Evolutionary conservation across 345 rosid species (phyloP), one percentile per base, ranked within the genome.

Genomic region (Eucalyptus polyanthemos): DNA sequence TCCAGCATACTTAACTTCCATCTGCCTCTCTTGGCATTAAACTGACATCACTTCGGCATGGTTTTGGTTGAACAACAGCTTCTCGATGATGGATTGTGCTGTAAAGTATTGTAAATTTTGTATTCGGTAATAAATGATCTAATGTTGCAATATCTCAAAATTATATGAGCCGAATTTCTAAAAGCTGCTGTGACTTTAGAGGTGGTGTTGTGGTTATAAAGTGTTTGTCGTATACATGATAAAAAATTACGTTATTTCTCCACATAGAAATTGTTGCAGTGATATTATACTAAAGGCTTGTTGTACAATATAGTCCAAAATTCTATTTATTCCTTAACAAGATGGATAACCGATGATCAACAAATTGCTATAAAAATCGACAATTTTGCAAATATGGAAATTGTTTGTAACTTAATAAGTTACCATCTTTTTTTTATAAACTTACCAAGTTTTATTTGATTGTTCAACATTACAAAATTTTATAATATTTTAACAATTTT

Each of bases 131-230:
- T 72, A 37, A 19, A 5, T 17, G 24, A 19, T 72, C 34, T 72
- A 8, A 72, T 3, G 44, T 17, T 10, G 81, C 44, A 34, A 72
- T 4, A 37, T 17, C 8, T 34, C 1, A 72, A 72, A 19, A 17
- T 34, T 17, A 72, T 5, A 4, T 5, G 13, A 17, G 42, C 9
- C 12, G 17, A 22, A 37, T 31, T 67, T 15, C 21, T 31, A 37
- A 67, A 31, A 67, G 12, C 22, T 15, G 6, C 0, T 5, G 2
- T 34, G 44, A 19, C 25, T 69, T 69, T 69, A 31, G 22, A 31
- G 42, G 10, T 4, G 42, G 10, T 4, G 3, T 7, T 8, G 19
- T 2, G 1, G 1, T n/a, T 65, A 0, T n/a, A n/a, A 14, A n/a
- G 37, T n/a, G 2, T 14, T 65, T 15, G 10, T 14, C 3, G 1